Conservation (phyloP, 2,329 filamentous ascomycete species). For the Bipolaris zeicola region DNA sequence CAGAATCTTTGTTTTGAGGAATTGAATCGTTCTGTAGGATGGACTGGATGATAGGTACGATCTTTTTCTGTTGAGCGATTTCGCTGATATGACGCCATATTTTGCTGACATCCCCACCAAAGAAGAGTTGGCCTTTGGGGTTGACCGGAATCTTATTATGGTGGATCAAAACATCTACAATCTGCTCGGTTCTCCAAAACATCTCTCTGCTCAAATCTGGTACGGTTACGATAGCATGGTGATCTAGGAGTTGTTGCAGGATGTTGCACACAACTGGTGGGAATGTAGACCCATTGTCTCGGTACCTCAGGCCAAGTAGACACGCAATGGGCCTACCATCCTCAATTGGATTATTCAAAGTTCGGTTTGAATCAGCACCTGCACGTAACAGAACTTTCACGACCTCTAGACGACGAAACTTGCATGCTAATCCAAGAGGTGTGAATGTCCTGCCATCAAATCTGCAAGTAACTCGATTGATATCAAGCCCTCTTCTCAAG, state of each 20-base stretch:
- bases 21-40: not conserved
- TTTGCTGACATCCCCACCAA: too few species aligned
- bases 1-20: too few species aligned
- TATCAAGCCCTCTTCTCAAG: not conserved
- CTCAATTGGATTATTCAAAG: too few species aligned
- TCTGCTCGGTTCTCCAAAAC: too few species aligned
- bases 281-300: not conserved
- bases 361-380: not conserved
- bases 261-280: not conserved
- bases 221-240: too few species aligned
- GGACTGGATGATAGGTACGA: not conserved
- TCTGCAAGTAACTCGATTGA: not conserved
- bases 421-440: not conserved
- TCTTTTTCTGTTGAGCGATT: too few species aligned
- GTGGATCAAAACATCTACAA: too few species aligned
- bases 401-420: not conserved
- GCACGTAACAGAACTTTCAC: not conserved
- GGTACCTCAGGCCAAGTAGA: too few species aligned
- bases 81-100: too few species aligned
- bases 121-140: too few species aligned
- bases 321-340: too few species aligned
- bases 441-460: not conserved
- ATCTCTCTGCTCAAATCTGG: too few species aligned
- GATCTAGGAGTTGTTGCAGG: not conserved
- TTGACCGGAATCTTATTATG: not conserved